These are phyloP conservation scores for Hymenoscyphus scutula DNA, from an alignment of 2,329 filamentous ascomycete genomes.

Conservation along the genomic window DNA sequence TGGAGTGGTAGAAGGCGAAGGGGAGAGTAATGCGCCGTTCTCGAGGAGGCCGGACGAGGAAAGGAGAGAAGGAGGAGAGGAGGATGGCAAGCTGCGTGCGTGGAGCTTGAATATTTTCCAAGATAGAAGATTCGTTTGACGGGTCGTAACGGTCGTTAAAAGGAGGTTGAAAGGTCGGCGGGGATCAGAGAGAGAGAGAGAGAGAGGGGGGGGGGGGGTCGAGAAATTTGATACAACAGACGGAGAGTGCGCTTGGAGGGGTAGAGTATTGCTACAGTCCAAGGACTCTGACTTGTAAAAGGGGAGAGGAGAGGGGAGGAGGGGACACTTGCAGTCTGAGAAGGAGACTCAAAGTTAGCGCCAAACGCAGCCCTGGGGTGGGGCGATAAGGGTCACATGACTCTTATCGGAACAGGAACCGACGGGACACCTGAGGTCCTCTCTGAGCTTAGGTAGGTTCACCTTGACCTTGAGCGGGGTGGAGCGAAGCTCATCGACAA, in stretches of 20 bases:
- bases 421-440: no score
- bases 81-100: slow-evolving; percentile 9
- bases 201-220: not conserved
- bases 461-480: no score
- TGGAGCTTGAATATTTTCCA: slow-evolving; percentile 14
- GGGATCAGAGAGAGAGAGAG: no score
- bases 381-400: slow-evolving; percentile 21
- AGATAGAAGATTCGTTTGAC: slow-evolving; percentile 37
- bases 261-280: slow-evolving; percentile 22
- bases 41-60: not conserved
- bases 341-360: no score
- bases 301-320: slow-evolving; percentile 7
- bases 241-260: not conserved
- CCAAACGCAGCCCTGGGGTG: not conserved
- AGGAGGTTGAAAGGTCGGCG: slow-evolving; percentile 6
- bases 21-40: not conserved
- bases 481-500: slow-evolving; percentile 25
- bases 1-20: not conserved
- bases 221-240: slow-evolving; percentile 6
- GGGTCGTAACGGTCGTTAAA: slow-evolving; percentile 35
- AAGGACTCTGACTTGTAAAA: slow-evolving; percentile 16
- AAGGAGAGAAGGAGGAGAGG: not conserved
- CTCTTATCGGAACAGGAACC: slow-evolving; percentile 11
- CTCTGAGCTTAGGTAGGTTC: no score
- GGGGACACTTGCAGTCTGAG: no score